phyloP scores from a whole-genome alignment of 768 basidiomycete genomes.

The Myochromella boudieri region DNA sequence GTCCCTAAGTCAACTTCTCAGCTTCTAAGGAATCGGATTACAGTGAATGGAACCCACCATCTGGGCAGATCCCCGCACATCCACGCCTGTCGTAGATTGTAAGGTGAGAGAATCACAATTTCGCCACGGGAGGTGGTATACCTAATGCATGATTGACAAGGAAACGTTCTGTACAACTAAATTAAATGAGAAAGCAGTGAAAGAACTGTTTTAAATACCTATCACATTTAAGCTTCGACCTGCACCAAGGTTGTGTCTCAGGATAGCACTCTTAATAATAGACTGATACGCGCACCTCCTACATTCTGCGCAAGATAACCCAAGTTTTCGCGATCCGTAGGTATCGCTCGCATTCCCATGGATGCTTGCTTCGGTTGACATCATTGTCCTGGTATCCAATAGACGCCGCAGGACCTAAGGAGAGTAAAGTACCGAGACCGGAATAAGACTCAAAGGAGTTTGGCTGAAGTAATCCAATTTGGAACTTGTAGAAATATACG shows the following conservation, averaged over 20 bases:
- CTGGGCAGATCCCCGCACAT: constrained; percentile 51
- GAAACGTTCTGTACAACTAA: constrained; percentile 38
- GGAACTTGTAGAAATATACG: no score
- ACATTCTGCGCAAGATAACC: constrained; percentile 53
- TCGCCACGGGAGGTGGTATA: neutral
- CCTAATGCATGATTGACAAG: constrained; percentile 55
- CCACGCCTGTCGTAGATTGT: constrained; percentile 35
- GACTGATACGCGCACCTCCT: constrained; percentile 35
- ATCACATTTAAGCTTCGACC: constrained; percentile 59
- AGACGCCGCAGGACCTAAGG: neutral
- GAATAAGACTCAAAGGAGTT: no score
- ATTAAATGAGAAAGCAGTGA: constrained; percentile 5
- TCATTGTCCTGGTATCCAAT: constrained; percentile 5
- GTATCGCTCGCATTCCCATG: constrained; percentile 14
- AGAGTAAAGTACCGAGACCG: no score
- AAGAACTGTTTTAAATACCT: constrained; percentile 24
- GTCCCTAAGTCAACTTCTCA: constrained; percentile 31
- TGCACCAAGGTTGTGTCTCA: constrained; percentile 14
- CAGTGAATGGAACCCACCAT: constrained; percentile 30
- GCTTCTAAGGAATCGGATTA: neutral
- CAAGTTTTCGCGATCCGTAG: constrained; percentile 32
- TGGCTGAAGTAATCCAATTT: no score
- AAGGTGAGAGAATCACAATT: neutral
- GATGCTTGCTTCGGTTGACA: constrained; percentile 9
- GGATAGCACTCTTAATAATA: neutral